Evolutionary conservation across 495 filamentous ascomycete genomes (phyloP).

Genomic region (Rhizodiscina lignyota): DNA sequence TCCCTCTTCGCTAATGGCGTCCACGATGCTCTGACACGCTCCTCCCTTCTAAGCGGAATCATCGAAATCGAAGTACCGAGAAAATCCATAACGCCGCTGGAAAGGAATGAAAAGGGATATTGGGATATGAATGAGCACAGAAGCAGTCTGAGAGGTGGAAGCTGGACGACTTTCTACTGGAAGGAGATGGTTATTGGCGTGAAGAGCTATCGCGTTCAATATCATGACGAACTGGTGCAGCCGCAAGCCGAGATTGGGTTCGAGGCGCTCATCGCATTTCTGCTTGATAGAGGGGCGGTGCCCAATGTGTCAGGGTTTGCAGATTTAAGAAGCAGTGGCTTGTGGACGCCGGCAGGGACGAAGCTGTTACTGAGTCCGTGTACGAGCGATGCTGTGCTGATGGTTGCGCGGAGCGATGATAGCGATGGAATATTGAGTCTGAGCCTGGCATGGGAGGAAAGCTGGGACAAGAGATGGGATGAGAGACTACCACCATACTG

Average conservation of each 20-base stretch:
- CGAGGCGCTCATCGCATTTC: constrained; percentile 40
- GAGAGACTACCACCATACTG: constrained; percentile 43
- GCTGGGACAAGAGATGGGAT: constrained; percentile 39
- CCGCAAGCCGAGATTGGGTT: constrained; percentile 51
- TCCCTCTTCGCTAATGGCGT: constrained; percentile 35
- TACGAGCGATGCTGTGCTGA: constrained; percentile 31
- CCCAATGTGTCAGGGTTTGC: constrained; percentile 41
- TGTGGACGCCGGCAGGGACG: constrained; percentile 49
- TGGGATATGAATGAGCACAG: constrained; percentile 33
- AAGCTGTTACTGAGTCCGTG: constrained; percentile 37
- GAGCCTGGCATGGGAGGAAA: constrained; percentile 33
- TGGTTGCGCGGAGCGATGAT: constrained; percentile 40
- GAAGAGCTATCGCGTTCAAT: constrained; percentile 43
- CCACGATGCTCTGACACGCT: constrained; percentile 39
- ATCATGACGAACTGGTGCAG: constrained; percentile 44
- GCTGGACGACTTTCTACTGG: constrained; percentile 51
- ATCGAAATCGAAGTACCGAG: constrained; percentile 50
- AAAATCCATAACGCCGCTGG: constrained; percentile 41
- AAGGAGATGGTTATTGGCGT: constrained; percentile 39
- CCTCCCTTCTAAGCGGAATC: constrained; percentile 43
- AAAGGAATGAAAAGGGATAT: constrained; percentile 37
- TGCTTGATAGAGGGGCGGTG: constrained; percentile 45
- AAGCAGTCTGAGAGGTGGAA: constrained; percentile 37
- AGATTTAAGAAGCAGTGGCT: constrained; percentile 36
- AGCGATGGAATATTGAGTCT: constrained; percentile 46